A percentile compares a stretch with the other conserved stretches of the same genome.
Conservation (phyloP, 192 early-diverging fungal genomes). For the Coemansia erecta region DNA sequence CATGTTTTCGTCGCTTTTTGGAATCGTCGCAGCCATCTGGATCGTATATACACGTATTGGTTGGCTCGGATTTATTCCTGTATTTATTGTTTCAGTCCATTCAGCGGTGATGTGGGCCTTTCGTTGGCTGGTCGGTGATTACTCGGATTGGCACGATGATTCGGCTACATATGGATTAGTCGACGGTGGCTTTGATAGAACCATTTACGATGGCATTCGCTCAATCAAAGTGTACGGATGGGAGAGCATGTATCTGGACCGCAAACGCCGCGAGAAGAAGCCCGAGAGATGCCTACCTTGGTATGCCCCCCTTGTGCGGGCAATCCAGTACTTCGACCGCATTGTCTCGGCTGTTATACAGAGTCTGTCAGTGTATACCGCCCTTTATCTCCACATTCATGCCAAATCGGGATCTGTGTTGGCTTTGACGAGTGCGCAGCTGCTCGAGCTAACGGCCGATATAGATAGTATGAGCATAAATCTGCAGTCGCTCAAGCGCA, state of each 20-base stretch:
- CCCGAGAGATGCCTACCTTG: no score
- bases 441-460: conserved; percentile 19
- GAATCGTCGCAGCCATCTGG: no score
- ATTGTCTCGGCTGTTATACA: neutral
- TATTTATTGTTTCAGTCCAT: neutral
- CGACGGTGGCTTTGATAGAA: no score
- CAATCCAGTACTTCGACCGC: conserved; percentile 11
- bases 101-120: neutral
- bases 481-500: no score
- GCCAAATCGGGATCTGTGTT: neutral
- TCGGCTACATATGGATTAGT: neutral
- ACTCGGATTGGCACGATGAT: conserved; percentile 3
- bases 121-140: neutral
- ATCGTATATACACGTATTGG: conserved; percentile 23
- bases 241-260: conserved; percentile 27
- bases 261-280: no score
- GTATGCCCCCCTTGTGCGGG: conserved; percentile 22
- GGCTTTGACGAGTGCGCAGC: conserved; percentile 19
- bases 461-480: no score
- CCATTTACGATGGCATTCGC: conserved; percentile 16
- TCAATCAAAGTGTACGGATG: conserved; percentile 44
- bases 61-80: conserved; percentile 17
- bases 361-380: conserved; percentile 2
- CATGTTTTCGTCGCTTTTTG: conserved; percentile 1
- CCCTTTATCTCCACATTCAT: conserved; percentile 11